Percentiles rank a stretch among this genome's conserved stretches.
Conservation (phyloP, 2,329 filamentous ascomycete genomes). For the Tolypocladium ovalisporum region DNA sequence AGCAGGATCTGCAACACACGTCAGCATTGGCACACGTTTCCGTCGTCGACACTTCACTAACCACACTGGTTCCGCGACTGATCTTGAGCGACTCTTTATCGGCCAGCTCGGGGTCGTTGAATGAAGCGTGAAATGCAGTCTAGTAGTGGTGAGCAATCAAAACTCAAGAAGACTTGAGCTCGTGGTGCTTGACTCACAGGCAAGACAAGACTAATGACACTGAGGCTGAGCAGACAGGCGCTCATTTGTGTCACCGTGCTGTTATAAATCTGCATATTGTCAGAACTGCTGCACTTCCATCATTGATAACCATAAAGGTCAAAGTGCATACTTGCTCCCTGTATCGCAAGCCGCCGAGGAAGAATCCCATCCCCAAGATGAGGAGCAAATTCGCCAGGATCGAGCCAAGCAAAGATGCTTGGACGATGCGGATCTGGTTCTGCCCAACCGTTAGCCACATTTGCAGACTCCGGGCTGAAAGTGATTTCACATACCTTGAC, state of each 20-base stretch:
- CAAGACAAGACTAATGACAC: constrained; percentile 78
- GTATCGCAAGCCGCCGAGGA: constrained; percentile 74
- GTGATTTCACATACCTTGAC: constrained; percentile 38
- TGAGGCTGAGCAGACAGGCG: constrained; percentile 80
- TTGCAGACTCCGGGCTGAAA: background rate
- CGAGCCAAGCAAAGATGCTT: constrained; percentile 80
- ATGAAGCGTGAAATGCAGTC: constrained; percentile 89
- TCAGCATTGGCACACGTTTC: background rate
- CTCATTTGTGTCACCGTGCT: constrained; percentile 95
- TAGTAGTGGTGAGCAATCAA: constrained; percentile 30
- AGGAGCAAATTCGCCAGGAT: constrained; percentile 82
- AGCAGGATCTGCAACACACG: constrained; percentile 50
- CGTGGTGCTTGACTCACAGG: constrained; percentile 43
- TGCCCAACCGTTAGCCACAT: constrained; percentile 13
- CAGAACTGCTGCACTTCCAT: background rate
- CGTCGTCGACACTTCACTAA: constrained; percentile 26
- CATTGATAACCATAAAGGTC: background rate
- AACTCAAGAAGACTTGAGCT: background rate
- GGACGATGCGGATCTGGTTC: constrained; percentile 81
- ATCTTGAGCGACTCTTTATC: constrained; percentile 68
- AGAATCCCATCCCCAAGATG: constrained; percentile 86
- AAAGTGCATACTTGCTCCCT: constrained; percentile 52
- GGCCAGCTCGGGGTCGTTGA: constrained; percentile 49
- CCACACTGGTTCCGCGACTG: constrained; percentile 80
- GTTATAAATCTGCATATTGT: constrained; percentile 62